phyloP scores from a whole-genome alignment of 495 filamentous ascomycete species.

The Penicillium coprophilum region DNA sequence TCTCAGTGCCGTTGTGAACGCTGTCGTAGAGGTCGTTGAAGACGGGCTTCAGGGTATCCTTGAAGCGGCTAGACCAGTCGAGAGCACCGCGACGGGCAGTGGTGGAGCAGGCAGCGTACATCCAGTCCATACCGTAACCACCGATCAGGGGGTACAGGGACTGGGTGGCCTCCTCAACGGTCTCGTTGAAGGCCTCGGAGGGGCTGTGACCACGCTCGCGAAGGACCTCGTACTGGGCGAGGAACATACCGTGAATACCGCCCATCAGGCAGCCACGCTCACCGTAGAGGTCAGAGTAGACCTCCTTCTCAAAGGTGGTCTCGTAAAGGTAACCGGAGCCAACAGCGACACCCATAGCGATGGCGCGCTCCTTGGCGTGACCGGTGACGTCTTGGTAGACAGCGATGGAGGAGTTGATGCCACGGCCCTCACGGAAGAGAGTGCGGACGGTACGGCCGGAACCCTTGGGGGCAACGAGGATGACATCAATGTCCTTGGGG shows the following conservation, averaged over 20 bases:
- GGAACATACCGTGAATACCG: slow-evolving; percentile 99
- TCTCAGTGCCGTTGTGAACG: slow-evolving; percentile 87
- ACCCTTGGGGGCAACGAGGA: slow-evolving; percentile 98
- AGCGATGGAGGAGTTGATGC: slow-evolving; percentile 99
- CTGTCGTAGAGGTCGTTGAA: slow-evolving; percentile 95
- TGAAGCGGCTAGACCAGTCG: slow-evolving; percentile 95
- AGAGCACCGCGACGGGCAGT: slow-evolving; percentile 97
- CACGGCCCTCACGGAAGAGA: slow-evolving; percentile 95
- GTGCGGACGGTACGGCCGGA: slow-evolving; percentile 97
- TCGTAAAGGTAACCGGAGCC: slow-evolving; percentile 98
- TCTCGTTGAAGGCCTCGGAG: slow-evolving; percentile 99
- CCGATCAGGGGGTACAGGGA: slow-evolving; percentile 96
- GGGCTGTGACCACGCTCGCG: slow-evolving; percentile 96
- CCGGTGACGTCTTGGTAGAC: slow-evolving; percentile 98
- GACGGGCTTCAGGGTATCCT: slow-evolving; percentile 94
- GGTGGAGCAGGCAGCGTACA: slow-evolving; percentile 99
- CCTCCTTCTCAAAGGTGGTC: slow-evolving; percentile 99
- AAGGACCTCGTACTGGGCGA: slow-evolving; percentile 99
- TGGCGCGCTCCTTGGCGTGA: slow-evolving; percentile 96
- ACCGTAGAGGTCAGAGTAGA: slow-evolving; percentile 98
- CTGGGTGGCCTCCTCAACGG: slow-evolving; percentile 98
- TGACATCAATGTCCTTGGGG: slow-evolving; percentile 92
- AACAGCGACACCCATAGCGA: slow-evolving; percentile 94
- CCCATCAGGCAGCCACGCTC: slow-evolving; percentile 99
- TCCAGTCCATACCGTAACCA: slow-evolving; percentile 98